phyloP scores from a whole-genome alignment of 2,329 filamentous ascomycete species.

The Sclerotinia glacialis region DNA sequence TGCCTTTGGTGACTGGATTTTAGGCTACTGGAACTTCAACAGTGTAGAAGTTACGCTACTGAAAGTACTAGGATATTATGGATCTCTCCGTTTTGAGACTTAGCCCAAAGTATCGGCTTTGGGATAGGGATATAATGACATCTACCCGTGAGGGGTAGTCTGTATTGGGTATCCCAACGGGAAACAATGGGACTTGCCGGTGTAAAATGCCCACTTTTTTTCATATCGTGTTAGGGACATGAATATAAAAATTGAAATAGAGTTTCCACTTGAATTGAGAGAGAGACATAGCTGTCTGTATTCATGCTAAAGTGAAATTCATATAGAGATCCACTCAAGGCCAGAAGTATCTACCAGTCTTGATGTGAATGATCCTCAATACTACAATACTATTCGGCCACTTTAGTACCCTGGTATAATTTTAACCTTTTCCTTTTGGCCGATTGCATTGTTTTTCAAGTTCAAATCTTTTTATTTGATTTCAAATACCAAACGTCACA shows the following conservation, averaged over 20 bases:
- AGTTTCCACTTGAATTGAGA: background rate
- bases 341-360: too few species aligned
- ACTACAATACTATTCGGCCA: too few species aligned
- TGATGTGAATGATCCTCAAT: too few species aligned
- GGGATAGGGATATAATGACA: background rate
- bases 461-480: too few species aligned
- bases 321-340: too few species aligned
- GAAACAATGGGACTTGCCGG: background rate
- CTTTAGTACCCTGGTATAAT: too few species aligned
- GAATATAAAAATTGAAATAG: background rate
- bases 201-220: background rate
- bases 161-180: background rate
- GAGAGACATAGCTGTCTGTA: background rate
- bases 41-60: background rate
- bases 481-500: too few species aligned
- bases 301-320: background rate
- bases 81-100: too few species aligned
- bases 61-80: background rate
- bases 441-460: too few species aligned
- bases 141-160: background rate
- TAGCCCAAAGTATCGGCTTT: background rate
- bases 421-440: rapidly evolving
- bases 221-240: background rate
- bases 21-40: background rate
- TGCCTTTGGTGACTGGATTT: background rate